A percentile compares a stretch with the other conserved stretches of the same genome.
Evolutionary conservation across 2,329 filamentous ascomycete genomes (phyloP).

Genomic region (Microascus cirrosus): DNA sequence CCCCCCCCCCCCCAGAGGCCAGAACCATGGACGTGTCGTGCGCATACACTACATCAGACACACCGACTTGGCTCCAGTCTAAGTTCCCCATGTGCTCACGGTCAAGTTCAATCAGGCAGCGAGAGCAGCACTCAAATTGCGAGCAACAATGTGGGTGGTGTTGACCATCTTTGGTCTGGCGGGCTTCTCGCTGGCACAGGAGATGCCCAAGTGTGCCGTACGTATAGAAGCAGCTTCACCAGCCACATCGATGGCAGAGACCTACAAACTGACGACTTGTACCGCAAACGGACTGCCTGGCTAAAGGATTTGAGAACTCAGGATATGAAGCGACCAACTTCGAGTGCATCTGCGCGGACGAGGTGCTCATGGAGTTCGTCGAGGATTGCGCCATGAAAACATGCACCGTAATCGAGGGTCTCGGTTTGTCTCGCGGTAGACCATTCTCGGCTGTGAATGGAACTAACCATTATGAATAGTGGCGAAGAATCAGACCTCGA

Average conservation of each 20-base stretch:
- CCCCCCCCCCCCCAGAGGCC: no score
- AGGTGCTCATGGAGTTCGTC: constrained; percentile 1
- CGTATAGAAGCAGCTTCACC: neutral
- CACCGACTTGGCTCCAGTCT: neutral
- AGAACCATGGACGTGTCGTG: no score
- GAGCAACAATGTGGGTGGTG: neutral
- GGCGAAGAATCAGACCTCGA: neutral
- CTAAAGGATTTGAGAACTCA: constrained; percentile 2
- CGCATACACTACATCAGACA: no score
- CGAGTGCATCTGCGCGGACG: constrained; percentile 3
- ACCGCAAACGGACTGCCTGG: neutral
- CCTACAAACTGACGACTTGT: neutral
- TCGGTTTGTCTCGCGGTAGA: neutral
- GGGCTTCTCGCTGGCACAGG: neutral
- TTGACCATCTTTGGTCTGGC: neutral
- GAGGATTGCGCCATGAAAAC: neutral
- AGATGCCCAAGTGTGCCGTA: neutral
- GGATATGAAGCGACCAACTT: neutral
- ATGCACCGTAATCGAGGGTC: constrained; percentile 2
- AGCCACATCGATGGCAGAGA: neutral
- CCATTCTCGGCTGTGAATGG: neutral
- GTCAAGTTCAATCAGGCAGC: neutral
- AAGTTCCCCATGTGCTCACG: neutral
- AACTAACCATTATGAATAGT: neutral
- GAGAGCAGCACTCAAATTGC: neutral